Evolutionary conservation across 768 basidiomycete genomes (phyloP), one percentile per base, ranked within the genome.

Genomic region (Lactarius evosmus): DNA sequence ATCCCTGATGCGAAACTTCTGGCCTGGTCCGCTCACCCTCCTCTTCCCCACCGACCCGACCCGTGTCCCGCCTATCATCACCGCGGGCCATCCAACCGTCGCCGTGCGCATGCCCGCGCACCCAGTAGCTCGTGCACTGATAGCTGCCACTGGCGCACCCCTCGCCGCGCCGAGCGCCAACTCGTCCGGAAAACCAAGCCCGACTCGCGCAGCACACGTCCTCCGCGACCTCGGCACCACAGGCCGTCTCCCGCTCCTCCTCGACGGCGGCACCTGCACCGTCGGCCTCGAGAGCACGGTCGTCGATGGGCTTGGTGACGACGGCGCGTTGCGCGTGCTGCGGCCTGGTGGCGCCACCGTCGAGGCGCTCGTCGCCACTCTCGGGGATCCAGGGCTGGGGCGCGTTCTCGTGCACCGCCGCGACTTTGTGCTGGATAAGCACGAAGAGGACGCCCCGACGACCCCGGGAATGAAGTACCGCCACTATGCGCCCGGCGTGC

Each of bases 381-480:
- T 72, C 8, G 73, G 64, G 73, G 74, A 65, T 75, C 81, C 69
- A 62, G 73, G 51, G 73, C 74, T 33, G 60, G 67, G 50, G 63
- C 71, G 75, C 17, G 88, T 93, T 32, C 78, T 94, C 59, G 91
- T 94, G 14, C 89, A 93, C 72, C 80, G 82, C 58, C 83, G 91
- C 14, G 92, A 96, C 73, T 95, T 87, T 71, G 69, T 76, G 17
- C 59, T 65, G 34, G 90, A 91, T 70, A 78, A 83, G 41, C 74
- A 74, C n/a, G 78, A 90, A 62, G 91, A 93, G 73, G 78, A 79
- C 41, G 83, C 86, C 0, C 97, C 97, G 9, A 94, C 93, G 8
- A 98, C 97, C 0, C 97, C 97, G 2, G 97, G 97, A 34, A 97
- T 98, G 95, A 99, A 99, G 76, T 99, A 99, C 74, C 85, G 89